Evolutionary conservation across 2,329 filamentous ascomycete genomes (phyloP), one percentile per base, ranked within the genome.

Genomic region (Diaporthe citri): DNA sequence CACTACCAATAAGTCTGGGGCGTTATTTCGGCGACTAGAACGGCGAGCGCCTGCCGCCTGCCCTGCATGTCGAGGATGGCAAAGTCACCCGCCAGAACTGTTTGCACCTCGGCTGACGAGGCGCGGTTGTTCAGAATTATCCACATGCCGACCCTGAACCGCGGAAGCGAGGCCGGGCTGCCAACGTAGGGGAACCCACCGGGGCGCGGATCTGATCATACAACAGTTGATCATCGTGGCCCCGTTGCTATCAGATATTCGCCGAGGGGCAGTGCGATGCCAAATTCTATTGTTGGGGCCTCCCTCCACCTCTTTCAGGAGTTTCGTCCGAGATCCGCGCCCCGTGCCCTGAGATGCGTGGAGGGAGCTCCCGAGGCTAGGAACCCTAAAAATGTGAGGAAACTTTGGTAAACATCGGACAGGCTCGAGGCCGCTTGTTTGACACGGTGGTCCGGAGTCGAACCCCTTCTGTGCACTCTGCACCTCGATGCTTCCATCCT

Each of bases 221-320:
- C 41, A 48, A 64, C 12, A 48, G 2, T 25, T 46, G 64, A 25
- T 69, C 64, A 55, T 41, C 46, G 64, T 69, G 64, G 64, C 36
- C 43, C 46, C 39, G 46, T 67, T 56, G 51, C 25, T 28, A 46
- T 6, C 46, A 71, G 28, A 62, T 70, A 48, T 43, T 56, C 36
- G 66, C 52, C 66, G 56, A 71, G 73, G 51, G 66, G 46, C 73
- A 39, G 55, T 74, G 66, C 57, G 66, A 48, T 74, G 46, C 69
- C 46, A 56, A 74, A 71, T 48, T 48, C 72, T 71, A 73, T 73
- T 73, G 48, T 67, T 67, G 59, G 71, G 48, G 31, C 43, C 59
- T 64, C 56, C 48, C 46, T 62, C n/a, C 43, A 31, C 55, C 72
- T 59, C 62, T 41, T 60, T 64, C 55, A 62, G 66, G 57, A 55